Conservation (phyloP, 2,329 filamentous ascomycete genomes). For the Pseudonectria foliicola region DNA sequence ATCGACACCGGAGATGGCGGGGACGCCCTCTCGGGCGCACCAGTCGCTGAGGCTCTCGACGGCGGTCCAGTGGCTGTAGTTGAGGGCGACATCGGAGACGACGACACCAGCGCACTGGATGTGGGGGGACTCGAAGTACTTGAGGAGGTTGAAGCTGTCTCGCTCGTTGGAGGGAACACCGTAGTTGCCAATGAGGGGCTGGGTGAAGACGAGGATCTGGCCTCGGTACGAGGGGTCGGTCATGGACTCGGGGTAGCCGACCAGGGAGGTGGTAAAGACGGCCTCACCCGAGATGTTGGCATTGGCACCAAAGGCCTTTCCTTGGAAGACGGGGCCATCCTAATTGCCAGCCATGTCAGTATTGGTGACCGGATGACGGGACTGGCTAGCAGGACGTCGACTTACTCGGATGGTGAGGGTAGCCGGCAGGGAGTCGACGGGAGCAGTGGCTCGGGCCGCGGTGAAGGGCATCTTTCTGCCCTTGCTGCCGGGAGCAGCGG, state of each 20-base stretch:
- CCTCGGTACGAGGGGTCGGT: conserved; percentile 83
- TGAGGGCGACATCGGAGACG: conserved; percentile 84
- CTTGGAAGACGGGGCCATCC: conserved; percentile 93
- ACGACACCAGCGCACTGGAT: conserved; percentile 95
- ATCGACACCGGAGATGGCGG: conserved; percentile 93
- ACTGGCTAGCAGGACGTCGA: conserved; percentile 7
- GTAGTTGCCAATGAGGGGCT: conserved; percentile 97
- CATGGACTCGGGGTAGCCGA: conserved; percentile 95
- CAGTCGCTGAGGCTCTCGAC: conserved; percentile 89
- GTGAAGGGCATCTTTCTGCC: conserved; percentile 59
- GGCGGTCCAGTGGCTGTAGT: conserved; percentile 98
- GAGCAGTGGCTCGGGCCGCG: conserved; percentile 52
- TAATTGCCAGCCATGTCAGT: conserved; percentile 29
- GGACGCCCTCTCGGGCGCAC: conserved; percentile 94
- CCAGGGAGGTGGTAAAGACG: conserved; percentile 95
- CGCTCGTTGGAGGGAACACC: conserved; percentile 82
- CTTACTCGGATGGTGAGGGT: conserved; percentile 89
- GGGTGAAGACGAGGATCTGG: conserved; percentile 97
- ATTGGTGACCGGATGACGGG: background rate
- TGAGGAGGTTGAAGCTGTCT: conserved; percentile 83
- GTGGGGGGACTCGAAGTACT: conserved; percentile 97
- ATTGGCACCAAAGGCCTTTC: conserved; percentile 93
- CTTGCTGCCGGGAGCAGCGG: conserved; percentile 58
- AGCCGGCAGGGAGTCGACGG: conserved; percentile 53
- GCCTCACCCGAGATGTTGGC: conserved; percentile 96